Evolutionary conservation across 192 early-diverging fungal species (phyloP).

Genomic region (Backusella luteola): DNA sequence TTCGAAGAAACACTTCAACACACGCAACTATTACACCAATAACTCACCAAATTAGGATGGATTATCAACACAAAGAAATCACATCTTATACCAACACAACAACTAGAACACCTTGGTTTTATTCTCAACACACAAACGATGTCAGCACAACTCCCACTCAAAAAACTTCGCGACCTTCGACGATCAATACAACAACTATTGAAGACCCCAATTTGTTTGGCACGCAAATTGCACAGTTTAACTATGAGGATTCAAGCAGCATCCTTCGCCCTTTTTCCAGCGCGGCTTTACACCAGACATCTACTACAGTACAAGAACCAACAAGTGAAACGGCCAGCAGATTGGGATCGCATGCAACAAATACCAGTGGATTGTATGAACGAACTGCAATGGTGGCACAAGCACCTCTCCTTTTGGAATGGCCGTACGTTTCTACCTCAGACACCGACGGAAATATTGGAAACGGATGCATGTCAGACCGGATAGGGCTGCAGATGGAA

Average conservation of each 20-base stretch:
- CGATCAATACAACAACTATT: constrained; percentile 23
- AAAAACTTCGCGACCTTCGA: constrained; percentile 26
- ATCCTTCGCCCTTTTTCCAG: constrained; percentile 31
- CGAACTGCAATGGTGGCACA: constrained; percentile 7
- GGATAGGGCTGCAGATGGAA: background rate
- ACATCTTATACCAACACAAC: constrained; percentile 13
- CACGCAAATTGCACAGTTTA: constrained; percentile 9
- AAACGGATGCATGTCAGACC: background rate
- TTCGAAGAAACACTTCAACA: background rate
- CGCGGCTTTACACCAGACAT: constrained; percentile 22
- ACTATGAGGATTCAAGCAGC: constrained; percentile 30
- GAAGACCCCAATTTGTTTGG: background rate
- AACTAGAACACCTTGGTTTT: constrained; percentile 33
- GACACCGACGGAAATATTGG: background rate
- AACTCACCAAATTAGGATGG: constrained; percentile 3
- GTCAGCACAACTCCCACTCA: constrained; percentile 13
- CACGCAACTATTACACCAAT: background rate
- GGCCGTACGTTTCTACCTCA: background rate
- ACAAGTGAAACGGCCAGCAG: background rate
- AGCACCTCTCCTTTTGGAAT: background rate
- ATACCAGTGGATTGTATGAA: background rate
- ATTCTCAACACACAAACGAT: constrained; percentile 21
- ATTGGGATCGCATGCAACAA: background rate
- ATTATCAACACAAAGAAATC: constrained; percentile 30
- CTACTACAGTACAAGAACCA: constrained; percentile 33